phyloP scores from a whole-genome alignment of 768 basidiomycete species.

The Gyrodon lividus region DNA sequence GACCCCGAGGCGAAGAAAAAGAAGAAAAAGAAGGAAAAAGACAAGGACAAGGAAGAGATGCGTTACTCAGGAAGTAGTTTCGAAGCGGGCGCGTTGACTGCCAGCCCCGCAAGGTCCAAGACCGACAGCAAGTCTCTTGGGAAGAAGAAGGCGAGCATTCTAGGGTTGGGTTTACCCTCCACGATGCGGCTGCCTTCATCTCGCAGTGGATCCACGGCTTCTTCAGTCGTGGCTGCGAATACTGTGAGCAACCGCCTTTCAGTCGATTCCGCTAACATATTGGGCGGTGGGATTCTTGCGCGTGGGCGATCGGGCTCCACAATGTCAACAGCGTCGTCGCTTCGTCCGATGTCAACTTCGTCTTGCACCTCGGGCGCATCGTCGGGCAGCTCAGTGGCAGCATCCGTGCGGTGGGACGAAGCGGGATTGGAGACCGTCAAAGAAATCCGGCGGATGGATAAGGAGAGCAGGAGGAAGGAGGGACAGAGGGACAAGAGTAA shows the following conservation, averaged over 20 bases:
- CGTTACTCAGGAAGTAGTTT: conserved; percentile 63
- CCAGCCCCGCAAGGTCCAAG: conserved; percentile 30
- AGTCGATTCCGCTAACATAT: conserved; percentile 30
- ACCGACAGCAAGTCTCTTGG: conserved; percentile 37
- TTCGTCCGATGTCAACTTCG: conserved; percentile 46
- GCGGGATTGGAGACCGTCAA: conserved; percentile 46
- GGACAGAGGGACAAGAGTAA: conserved; percentile 25
- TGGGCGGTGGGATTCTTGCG: conserved; percentile 31
- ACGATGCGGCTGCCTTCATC: conserved; percentile 44
- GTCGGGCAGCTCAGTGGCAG: conserved; percentile 40
- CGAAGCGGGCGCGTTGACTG: conserved; percentile 58
- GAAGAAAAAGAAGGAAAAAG: conserved; percentile 38
- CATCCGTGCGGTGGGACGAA: conserved; percentile 54
- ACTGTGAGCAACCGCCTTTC: conserved; percentile 23
- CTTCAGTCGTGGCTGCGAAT: conserved; percentile 28
- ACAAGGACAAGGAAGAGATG: conserved; percentile 34
- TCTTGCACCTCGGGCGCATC: conserved; percentile 41
- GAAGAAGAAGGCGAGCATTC: conserved; percentile 60
- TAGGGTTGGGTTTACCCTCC: conserved; percentile 62
- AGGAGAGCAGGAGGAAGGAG: conserved; percentile 37
- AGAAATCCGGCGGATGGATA: conserved; percentile 43
- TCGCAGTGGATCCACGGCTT: conserved; percentile 36
- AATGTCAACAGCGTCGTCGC: conserved; percentile 42
- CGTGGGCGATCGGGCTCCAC: conserved; percentile 39
- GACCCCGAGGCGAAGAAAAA: conserved; percentile 34